A percentile compares a stretch with the other conserved stretches of the same genome.
Evolutionary conservation across 345 rosid genomes (phyloP).

Genomic region (Hevea brasiliensis): DNA sequence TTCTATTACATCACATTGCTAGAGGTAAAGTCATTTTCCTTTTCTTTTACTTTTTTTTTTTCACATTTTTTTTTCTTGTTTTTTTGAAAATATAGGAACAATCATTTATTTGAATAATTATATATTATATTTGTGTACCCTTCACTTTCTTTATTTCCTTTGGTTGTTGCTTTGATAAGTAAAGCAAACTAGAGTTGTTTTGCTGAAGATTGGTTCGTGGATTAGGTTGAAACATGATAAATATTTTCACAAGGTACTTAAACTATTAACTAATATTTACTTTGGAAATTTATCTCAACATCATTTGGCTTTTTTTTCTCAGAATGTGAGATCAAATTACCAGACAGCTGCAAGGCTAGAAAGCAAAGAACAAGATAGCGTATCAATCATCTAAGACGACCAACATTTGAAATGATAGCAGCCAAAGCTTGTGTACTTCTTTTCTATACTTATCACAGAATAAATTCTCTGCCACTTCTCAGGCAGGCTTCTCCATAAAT

Average conservation of each 20-base stretch:
- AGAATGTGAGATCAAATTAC: constrained; percentile 70
- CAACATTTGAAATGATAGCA: neutral
- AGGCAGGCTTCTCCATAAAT: neutral
- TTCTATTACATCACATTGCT: constrained; percentile 86
- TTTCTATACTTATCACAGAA: neutral
- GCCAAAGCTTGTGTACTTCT: neutral
- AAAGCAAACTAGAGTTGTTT: neutral
- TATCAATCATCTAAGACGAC: constrained; percentile 8
- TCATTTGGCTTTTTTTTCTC: constrained; percentile 30
- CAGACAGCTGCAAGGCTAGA: constrained; percentile 26
- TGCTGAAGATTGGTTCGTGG: neutral
- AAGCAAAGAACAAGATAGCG: constrained; percentile 22
- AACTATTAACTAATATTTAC: neutral
- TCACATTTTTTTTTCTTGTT: no score
- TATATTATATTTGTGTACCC: neutral
- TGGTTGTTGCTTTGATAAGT: neutral
- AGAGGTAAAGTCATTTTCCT: no score
- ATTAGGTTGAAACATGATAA: neutral
- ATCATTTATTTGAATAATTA: neutral
- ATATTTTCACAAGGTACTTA: neutral
- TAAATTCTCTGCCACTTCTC: neutral
- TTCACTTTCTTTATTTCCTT: neutral
- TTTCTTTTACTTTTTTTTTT: no score
- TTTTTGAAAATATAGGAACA: no score
- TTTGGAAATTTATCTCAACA: neutral